Percentiles rank a stretch among this genome's conserved stretches.
Conservation (phyloP, 306 rosid genomes). For the Prunus campanulata region DNA sequence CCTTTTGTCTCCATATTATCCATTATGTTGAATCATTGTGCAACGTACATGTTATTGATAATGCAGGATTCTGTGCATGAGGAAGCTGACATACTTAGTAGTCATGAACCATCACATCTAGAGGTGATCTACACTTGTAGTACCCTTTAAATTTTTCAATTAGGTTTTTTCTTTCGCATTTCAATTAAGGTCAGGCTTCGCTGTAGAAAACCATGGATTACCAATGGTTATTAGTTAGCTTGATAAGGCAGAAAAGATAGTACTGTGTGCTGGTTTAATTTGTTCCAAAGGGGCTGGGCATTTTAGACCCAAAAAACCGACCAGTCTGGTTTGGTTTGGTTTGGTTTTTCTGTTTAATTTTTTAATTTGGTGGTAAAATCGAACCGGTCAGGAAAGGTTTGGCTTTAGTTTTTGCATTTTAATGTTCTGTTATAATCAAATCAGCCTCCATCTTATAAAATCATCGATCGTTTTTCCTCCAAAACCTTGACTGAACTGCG, state of each 20-base stretch:
- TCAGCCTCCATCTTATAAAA: too few species aligned
- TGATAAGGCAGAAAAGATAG: background rate
- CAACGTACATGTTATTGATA: constrained; percentile 7
- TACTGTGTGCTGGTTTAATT: constrained; percentile 9
- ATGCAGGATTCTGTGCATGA: constrained; percentile 54
- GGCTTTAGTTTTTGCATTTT: too few species aligned
- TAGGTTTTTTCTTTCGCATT: background rate
- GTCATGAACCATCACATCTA: constrained; percentile 41
- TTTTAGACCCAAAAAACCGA: too few species aligned
- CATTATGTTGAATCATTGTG: constrained; percentile 18
- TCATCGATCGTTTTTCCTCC: too few species aligned
- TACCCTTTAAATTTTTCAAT: constrained; percentile 25
- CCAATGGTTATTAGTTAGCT: background rate
- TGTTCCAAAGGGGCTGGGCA: background rate
- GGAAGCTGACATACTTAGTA: constrained; percentile 32
- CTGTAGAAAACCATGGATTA: background rate
- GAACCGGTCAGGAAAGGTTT: too few species aligned
- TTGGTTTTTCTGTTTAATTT: too few species aligned
- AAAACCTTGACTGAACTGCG: too few species aligned
- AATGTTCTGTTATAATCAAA: too few species aligned
- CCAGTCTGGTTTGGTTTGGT: too few species aligned
- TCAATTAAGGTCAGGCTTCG: background rate
- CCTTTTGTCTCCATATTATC: constrained; percentile 6
- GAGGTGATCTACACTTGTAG: constrained; percentile 54
- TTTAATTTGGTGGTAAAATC: too few species aligned